Evolutionary conservation across 2,329 filamentous ascomycete genomes (phyloP).

Genomic region (Claviceps humidiphila): DNA sequence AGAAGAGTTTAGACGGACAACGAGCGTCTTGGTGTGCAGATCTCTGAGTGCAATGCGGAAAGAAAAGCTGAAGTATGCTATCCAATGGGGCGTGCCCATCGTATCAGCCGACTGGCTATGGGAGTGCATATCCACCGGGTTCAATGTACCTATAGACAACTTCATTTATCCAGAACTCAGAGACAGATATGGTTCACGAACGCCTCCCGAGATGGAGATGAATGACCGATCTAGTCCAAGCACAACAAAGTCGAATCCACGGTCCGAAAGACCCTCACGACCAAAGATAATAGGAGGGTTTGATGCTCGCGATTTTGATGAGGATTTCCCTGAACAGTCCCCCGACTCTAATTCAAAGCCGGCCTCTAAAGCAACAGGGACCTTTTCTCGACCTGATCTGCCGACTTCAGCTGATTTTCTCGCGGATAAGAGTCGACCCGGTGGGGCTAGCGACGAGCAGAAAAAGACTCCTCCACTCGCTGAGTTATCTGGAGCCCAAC

Average conservation of each 20-base stretch:
- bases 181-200: slow-evolving; percentile 13
- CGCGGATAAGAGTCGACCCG: slow-evolving; percentile 27
- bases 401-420: slow-evolving; percentile 25
- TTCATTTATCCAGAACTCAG: slow-evolving; percentile 36
- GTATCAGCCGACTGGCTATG: slow-evolving; percentile 76
- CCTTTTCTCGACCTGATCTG: slow-evolving; percentile 10
- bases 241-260: neutral
- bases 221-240: slow-evolving; percentile 2
- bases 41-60: slow-evolving; percentile 41
- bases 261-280: slow-evolving; percentile 7
- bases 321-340: slow-evolving; percentile 14
- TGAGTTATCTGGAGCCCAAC: slow-evolving; percentile 25
- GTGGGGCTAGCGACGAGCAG: slow-evolving; percentile 14
- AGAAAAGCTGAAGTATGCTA: slow-evolving; percentile 69
- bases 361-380: neutral
- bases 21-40: slow-evolving; percentile 68
- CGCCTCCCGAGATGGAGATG: slow-evolving; percentile 4
- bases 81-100: slow-evolving; percentile 65
- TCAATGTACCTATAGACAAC: slow-evolving; percentile 28
- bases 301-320: slow-evolving; percentile 28
- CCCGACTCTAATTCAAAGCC: neutral
- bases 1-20: slow-evolving; percentile 57
- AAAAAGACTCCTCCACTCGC: slow-evolving; percentile 22
- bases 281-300: slow-evolving; percentile 16
- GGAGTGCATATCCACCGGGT: slow-evolving; percentile 55